Evolutionary conservation across 2,329 filamentous ascomycete genomes (phyloP), one percentile per base, ranked within the genome.

Genomic region (Penicillium sp.): DNA sequence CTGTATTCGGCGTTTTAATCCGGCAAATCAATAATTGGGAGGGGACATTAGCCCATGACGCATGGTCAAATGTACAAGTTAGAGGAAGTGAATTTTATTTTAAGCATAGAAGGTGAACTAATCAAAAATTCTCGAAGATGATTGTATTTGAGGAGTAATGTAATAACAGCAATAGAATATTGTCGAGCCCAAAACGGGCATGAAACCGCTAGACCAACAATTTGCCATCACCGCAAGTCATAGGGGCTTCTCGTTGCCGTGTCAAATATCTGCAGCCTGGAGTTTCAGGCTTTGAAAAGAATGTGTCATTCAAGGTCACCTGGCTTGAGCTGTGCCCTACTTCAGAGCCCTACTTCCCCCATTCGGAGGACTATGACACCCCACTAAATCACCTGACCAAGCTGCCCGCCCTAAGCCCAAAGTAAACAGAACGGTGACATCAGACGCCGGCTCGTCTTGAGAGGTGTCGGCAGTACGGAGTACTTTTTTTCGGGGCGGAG

Each of bases 391-490:
- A 59, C 43, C 33, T 57, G 45, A 55, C 14, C 6, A 3, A 30
- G 28, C 26, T 14, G 19, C 57, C 59, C 61, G 35, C 62, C 57
- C 64, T 66, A 68, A 55, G 6, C 65, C 61, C 25, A 54, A 65
- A 55, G 26, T 13, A 42, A 56, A 60, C 25, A 43, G n/a, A 33
- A 7, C 35, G 33, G 57, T 59, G 57, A 59, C 57, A 59, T 59
- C 57, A 59, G 43, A 11, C 25, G 26, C 30, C 35, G 26, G 13
- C 42, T 40, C 43, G 14, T 42, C 16, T 35, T 30, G 46, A 22
- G 22, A 6, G 48, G n/a, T 30, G 38, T 16, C 51, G 22, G 35
- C 1, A 16, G 51, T 38, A 52, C 33, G 19, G 19, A 22, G 19
- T 38, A 33, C 26, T 52, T 38, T 52, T 33, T 22, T 52, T 25